Base-by-base conservation (phyloP, 2,329 filamentous ascomycete species). In the Colletotrichum liriopes region DNA sequence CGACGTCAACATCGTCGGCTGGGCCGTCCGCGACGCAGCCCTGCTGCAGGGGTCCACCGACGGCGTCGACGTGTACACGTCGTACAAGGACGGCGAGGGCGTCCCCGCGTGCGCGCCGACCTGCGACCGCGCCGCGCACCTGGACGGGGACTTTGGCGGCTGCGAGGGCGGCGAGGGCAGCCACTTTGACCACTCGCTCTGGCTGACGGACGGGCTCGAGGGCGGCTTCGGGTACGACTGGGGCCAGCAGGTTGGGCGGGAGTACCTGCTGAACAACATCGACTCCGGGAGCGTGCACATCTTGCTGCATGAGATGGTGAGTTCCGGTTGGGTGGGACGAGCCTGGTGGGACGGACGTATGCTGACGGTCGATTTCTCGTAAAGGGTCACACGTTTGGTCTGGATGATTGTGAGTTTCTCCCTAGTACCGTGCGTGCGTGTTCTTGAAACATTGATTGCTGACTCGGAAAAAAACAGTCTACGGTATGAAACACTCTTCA, bases 211-310 rank as follows among this genome's bases (percentile, higher is more conserved):
- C 41, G 84, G 84, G 5, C 79, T 86, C 66, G 39, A 75, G 5
- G 85, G 85, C 37, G 84, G 85, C 58, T 80, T 83, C 2, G 85
- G 84, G 54, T 84, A 84, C 55, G 82, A 86, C 65, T 86, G 84
- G 84, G 84, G 84, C 14, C 82, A 86, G 75, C 77, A 83, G 11
- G 77, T 86, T 43, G 84, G 81, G 1, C 78, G 78, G 7, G 83
- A 86, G 72, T 85, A 85, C 74, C 84, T 85, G 73, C 77, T 86
- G 74, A 62, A 78, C 35, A 77, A 78, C 23, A 62, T 86, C 1
- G 77, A 80, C 26, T 64, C 77, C 12, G 79, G 81, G 11, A 80
- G 82, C 67, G 80, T 84, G 29, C 84, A 86, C 71, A 86, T 86
- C 52, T 79, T 84, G n/a, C 79, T 84, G 20, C 84, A 86, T 63